Conservation (phyloP, 2,329 filamentous ascomycete genomes). For the Fusarium camptoceras region DNA sequence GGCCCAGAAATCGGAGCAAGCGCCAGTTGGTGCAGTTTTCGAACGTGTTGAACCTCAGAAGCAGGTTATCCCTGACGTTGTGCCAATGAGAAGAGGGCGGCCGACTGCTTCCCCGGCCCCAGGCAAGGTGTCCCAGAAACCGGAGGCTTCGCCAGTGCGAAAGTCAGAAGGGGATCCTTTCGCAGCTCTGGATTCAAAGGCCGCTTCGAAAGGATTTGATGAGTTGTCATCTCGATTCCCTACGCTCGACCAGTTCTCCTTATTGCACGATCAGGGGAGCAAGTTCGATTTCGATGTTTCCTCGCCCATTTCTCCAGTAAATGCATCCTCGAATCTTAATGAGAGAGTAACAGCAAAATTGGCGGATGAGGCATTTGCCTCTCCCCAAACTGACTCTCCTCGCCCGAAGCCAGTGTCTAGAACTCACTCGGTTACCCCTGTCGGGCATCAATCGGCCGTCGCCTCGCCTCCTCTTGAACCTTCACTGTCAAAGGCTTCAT, state of each 20-base stretch:
- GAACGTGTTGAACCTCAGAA: slow-evolving; percentile 78
- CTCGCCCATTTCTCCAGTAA: slow-evolving; percentile 61
- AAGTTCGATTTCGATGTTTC: slow-evolving; percentile 86
- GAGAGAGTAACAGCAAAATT: slow-evolving; percentile 79
- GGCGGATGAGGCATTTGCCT: slow-evolving; percentile 85
- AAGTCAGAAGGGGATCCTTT: slow-evolving; percentile 85
- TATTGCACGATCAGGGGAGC: slow-evolving; percentile 84
- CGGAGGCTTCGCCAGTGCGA: slow-evolving; percentile 72
- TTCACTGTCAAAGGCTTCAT: slow-evolving; percentile 54
- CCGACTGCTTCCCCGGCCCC: slow-evolving; percentile 55
- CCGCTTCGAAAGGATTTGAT: slow-evolving; percentile 68
- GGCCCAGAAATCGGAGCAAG: slow-evolving; percentile 63
- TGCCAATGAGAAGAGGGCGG: slow-evolving; percentile 92
- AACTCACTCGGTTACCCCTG: slow-evolving; percentile 50
- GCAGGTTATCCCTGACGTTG: slow-evolving; percentile 84
- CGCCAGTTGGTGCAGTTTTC: slow-evolving; percentile 82
- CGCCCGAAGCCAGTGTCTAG: slow-evolving; percentile 41
- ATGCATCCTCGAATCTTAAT: slow-evolving; percentile 61
- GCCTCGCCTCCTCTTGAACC: slow-evolving; percentile 46
- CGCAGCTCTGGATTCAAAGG: slow-evolving; percentile 81
- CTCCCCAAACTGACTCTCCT: slow-evolving; percentile 48
- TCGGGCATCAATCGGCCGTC: slow-evolving; percentile 38
- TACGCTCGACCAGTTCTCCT: slow-evolving; percentile 90
- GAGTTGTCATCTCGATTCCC: slow-evolving; percentile 90
- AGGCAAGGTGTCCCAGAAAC: slow-evolving; percentile 54